Base-by-base conservation (phyloP, 1,139 yeast species). In the Scheffersomyces segobiensis region DNA sequence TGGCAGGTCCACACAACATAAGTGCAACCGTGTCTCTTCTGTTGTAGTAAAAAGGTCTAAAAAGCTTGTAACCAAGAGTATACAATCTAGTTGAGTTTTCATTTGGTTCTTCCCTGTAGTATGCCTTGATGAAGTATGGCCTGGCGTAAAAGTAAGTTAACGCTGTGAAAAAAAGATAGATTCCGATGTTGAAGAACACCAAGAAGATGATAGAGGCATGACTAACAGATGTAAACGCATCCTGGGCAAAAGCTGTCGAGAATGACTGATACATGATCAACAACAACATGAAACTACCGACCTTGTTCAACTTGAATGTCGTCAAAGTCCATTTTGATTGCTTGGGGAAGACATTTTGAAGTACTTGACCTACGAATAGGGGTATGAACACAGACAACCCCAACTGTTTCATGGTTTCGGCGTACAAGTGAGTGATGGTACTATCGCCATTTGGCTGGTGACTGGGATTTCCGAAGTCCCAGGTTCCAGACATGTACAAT, bases 1-100 rank as follows among this genome's bases (percentile, higher is more conserved):
- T 92, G 3, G 97, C 97, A 1, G 97, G 96, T 6, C 97, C 97
- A 72, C 97, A 91, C 58, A 91, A 82, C 88, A 92, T 83, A 53
- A 92, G 81, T 4, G 95, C 83, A 46, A 91, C 91, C 0, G 97
- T 86, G 67, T 92, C 97, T 57, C 77, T 74, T 64, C 88, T 83
- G 63, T 81, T 79, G 72, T 89, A 89, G 71, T 88, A 89, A 65
- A 91, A 90, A 1, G 95, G 93, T 55, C 78, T 78, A 62, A 89
- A 80, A 1, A 74, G 64, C 56, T 67, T 75, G 67, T 84, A 80
- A 21, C 68, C 60, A 56, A 63, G 67, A 26, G 62, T 76, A 65
- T 89, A 89, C 0, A 70, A 3, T 48, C 52, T 73, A 0, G 88
- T 67, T 2, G 83, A 77, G 3, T 70, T 61, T 10, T 75, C 81